Base-by-base conservation (phyloP, 2,329 filamentous ascomycete genomes). In the Elsinoe necatrix region DNA sequence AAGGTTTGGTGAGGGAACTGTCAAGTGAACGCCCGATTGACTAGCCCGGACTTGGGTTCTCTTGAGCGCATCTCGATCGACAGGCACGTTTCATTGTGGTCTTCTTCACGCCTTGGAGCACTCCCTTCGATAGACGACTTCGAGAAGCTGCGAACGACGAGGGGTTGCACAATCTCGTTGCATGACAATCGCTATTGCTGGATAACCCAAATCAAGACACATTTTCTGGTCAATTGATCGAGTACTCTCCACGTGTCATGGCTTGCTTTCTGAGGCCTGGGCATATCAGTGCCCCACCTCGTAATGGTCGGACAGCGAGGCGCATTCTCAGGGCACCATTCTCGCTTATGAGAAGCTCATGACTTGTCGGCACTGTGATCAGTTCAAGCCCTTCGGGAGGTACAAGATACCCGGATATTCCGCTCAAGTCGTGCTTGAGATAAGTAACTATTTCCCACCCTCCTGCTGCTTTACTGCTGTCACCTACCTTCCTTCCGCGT, bases 11-110 rank as follows among this genome's bases (percentile, higher is more conserved):
- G 6, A 39, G 18, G 20, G 48, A 35, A 39, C 48, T 52, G 48
- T 52, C 48, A 52, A 52, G 11, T 6, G 48, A 9, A 18, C 29
- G 48, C 48, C 31, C 48, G 48, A 52, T 52, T 52, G 48, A 52
- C 20, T 25, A 39, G 25, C 12, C 31, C 48, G 31, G 31, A 25
- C 48, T 52, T 29, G 48, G 48, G 9, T 25, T 7, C 16, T 52
- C 48, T 52, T 52, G 48, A 37, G 48, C 14, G 31, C 48, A 52
- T 52, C 48, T 52, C 48, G 48, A 52, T 52, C 48, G 48, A 52
- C 48, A 52, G 48, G 48, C 29, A 52, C 48, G 16, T 8, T 9
- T 31, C 5, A 37, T 7, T 14, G 12, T 11, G 9, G 9, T 37
- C 4, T 37, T 4, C 34, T 37, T 29, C 27, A 29, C 9, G 27